Evolutionary conservation across 2,329 filamentous ascomycete species (phyloP).

Genomic region (Phyllosticta paracitricarpa): DNA sequence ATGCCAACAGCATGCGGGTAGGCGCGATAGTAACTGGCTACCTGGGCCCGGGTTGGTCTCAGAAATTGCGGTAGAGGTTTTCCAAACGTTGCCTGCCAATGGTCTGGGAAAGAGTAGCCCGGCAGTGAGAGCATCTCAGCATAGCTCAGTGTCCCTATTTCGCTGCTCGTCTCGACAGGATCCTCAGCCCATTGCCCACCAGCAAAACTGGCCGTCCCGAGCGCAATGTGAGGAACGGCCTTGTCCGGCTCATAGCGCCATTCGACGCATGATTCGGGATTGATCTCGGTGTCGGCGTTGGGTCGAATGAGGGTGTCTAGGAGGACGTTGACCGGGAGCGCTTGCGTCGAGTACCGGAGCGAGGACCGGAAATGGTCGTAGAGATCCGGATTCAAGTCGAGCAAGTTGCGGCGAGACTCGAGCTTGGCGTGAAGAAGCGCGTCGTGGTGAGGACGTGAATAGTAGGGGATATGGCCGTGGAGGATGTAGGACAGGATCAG

Average conservation of each 20-base stretch:
- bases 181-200: conserved; percentile 53
- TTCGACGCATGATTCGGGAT: conserved; percentile 41
- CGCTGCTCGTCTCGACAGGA: conserved; percentile 40
- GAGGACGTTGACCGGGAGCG: conserved; percentile 49
- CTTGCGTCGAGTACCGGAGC: conserved; percentile 51
- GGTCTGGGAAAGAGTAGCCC: conserved; percentile 47
- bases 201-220: conserved; percentile 41
- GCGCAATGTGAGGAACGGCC: conserved; percentile 43
- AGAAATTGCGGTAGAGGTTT: conserved; percentile 41
- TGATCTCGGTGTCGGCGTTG: conserved; percentile 48
- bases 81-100: conserved; percentile 35
- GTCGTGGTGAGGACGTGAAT: conserved; percentile 48
- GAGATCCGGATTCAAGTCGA: conserved; percentile 40
- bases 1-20: conserved; percentile 47
- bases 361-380: conserved; percentile 51
- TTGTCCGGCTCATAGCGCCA: conserved; percentile 44
- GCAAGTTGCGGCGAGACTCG: conserved; percentile 34
- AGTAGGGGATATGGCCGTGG: conserved; percentile 50
- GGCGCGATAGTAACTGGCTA: conserved; percentile 44
- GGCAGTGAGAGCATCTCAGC: conserved; percentile 52
- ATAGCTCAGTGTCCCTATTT: conserved; percentile 52
- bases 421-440: conserved; percentile 46
- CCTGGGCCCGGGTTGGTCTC: conserved; percentile 44
- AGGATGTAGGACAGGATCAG: conserved; percentile 54
- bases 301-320: conserved; percentile 50